Conservation (phyloP, 768 basidiomycete genomes). For the Ramaria rubella region DNA sequence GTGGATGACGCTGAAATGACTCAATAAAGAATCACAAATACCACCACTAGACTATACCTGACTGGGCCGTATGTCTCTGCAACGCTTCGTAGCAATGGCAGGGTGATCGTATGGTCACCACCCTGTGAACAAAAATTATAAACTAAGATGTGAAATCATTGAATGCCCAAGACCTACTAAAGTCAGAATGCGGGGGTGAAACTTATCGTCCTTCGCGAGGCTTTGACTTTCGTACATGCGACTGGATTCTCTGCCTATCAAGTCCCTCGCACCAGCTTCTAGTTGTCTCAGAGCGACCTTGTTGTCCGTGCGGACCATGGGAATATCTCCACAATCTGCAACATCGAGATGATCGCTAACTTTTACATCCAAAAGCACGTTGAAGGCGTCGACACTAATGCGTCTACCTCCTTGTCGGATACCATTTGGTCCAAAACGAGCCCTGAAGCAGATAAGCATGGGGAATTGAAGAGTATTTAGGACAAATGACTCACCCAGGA, state of each 20-base stretch:
- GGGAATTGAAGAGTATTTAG: not conserved
- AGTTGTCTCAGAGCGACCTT: conserved; percentile 28
- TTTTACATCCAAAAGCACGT: conserved; percentile 20
- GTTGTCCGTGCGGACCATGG: conserved; percentile 18
- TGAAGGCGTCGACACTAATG: conserved; percentile 27
- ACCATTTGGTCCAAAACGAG: conserved; percentile 28
- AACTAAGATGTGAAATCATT: conserved; percentile 11
- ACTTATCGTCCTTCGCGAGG: conserved; percentile 28
- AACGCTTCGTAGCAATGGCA: conserved; percentile 27
- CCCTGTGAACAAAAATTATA: not conserved
- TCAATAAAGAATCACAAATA: not conserved
- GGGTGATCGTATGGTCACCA: not conserved
- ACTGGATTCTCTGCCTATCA: conserved; percentile 11
- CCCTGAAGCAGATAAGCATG: not conserved
- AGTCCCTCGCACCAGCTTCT: conserved; percentile 23
- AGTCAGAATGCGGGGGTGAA: conserved; percentile 28
- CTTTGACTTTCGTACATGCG: conserved; percentile 11
- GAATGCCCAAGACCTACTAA: conserved; percentile 27
- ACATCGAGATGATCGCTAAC: conserved; percentile 20
- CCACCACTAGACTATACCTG: conserved; percentile 12
- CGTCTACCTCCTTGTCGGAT: conserved; percentile 27
- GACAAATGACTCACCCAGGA: conserved; percentile 13
- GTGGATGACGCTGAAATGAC: conserved; percentile 24
- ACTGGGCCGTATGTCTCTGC: conserved; percentile 27
- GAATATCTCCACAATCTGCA: conserved; percentile 28